Percentiles rank a stretch among this genome's conserved stretches.
phyloP scores from a whole-genome alignment of 176 grass and related monocot species.

The Elaeis guineensis region DNA sequence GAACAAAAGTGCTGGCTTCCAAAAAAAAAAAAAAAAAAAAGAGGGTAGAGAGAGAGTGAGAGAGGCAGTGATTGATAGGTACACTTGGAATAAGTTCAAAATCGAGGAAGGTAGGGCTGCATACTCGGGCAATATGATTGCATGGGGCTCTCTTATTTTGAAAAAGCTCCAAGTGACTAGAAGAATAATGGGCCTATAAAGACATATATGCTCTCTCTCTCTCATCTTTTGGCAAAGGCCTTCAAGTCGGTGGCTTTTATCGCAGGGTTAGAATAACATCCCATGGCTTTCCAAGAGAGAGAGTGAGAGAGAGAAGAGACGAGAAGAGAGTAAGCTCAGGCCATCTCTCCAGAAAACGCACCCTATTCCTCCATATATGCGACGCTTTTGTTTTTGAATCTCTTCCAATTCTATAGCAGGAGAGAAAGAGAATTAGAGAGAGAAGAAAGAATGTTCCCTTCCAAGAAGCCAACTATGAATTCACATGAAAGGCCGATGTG shows the following conservation, averaged over 20 bases:
- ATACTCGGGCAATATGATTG: background rate
- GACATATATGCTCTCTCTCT: conserved; percentile 5
- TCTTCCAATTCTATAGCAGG: conserved; percentile 62
- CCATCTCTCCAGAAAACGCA: conserved; percentile 41
- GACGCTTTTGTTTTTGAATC: conserved; percentile 76
- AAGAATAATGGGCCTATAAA: conserved; percentile 18
- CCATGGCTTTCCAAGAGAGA: conserved; percentile 31
- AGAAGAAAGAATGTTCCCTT: conserved; percentile 70
- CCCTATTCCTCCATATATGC: conserved; percentile 67
- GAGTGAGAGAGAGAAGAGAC: conserved; percentile 14
- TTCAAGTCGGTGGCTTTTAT: conserved; percentile 51
- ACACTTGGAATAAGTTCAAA: no score
- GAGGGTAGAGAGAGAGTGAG: no score
- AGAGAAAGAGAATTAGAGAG: conserved; percentile 39
- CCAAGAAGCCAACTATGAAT: conserved; percentile 66
- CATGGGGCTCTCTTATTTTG: background rate
- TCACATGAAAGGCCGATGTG: conserved; percentile 66
- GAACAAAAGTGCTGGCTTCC: no score
- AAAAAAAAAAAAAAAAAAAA: no score
- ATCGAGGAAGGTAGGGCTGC: background rate
- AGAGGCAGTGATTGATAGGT: no score
- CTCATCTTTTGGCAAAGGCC: conserved; percentile 38
- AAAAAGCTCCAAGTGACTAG: conserved; percentile 1
- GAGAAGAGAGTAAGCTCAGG: conserved; percentile 28
- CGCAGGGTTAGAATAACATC: conserved; percentile 57